Evolutionary conservation across 805 yeast species (phyloP).

Genomic region (Saccharomycopsis schoenii): DNA sequence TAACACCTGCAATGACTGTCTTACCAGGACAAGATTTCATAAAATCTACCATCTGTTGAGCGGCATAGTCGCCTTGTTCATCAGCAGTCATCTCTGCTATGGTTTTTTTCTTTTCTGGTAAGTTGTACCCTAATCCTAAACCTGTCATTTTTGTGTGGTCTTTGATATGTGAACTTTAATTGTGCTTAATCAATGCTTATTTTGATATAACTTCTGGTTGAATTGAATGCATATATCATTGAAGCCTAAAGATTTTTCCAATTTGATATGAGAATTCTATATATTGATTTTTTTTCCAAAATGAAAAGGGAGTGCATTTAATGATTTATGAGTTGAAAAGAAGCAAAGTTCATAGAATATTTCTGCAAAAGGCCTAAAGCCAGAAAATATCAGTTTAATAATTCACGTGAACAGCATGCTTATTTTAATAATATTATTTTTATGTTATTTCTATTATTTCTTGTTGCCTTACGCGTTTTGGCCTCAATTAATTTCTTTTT

Average conservation of each 20-base stretch:
- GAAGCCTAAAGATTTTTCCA: neutral
- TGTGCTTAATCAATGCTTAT: neutral
- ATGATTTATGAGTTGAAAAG: too few species aligned
- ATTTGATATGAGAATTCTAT: too few species aligned
- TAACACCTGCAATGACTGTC: constrained; percentile 80
- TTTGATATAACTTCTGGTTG: too few species aligned
- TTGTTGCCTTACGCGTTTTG: neutral
- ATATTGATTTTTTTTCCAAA: neutral
- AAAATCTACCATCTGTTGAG: constrained; percentile 67
- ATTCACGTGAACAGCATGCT: neutral
- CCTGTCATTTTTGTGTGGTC: constrained; percentile 3
- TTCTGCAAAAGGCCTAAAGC: too few species aligned
- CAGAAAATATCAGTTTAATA: neutral
- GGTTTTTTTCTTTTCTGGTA: constrained; percentile 34
- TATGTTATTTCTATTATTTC: too few species aligned
- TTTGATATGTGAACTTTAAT: neutral
- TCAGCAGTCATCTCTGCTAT: constrained; percentile 73
- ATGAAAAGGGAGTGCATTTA: neutral
- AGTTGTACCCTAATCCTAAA: constrained; percentile 7
- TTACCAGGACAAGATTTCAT: constrained; percentile 96
- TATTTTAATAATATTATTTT: too few species aligned
- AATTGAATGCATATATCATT: neutral
- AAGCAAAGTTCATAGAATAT: neutral
- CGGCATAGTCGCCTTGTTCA: constrained; percentile 89
- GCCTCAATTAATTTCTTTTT: neutral